Evolutionary conservation across 1,139 yeast species (phyloP).

Genomic region (Starmera stellimalicola): DNA sequence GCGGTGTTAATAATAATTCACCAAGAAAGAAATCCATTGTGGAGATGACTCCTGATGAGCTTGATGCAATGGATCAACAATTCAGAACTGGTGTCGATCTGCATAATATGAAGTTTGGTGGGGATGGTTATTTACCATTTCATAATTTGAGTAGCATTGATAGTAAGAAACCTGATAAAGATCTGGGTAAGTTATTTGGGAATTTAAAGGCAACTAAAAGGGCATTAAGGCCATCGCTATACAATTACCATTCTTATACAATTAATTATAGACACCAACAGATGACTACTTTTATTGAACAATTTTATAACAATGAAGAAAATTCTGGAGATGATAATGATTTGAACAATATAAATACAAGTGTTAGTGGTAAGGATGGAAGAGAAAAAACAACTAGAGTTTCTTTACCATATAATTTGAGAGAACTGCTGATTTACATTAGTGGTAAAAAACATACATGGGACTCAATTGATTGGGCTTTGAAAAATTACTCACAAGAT

Average conservation of each 20-base stretch:
- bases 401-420: slow-evolving; percentile 14
- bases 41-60: slow-evolving; percentile 57
- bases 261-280: slow-evolving; percentile 11
- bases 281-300: slow-evolving; percentile 9
- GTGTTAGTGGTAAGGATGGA: background rate
- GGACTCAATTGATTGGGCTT: slow-evolving; percentile 63
- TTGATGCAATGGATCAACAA: slow-evolving; percentile 52
- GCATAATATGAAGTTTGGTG: slow-evolving; percentile 19
- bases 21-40: slow-evolving; percentile 44
- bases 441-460: slow-evolving; percentile 61
- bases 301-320: background rate
- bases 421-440: slow-evolving; percentile 51
- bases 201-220: slow-evolving; percentile 9
- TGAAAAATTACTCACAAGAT: slow-evolving; percentile 39
- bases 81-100: slow-evolving; percentile 26
- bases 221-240: slow-evolving; percentile 5
- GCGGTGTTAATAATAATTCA: too few relatives aligned
- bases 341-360: background rate
- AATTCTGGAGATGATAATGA: background rate
- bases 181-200: slow-evolving; percentile 14
- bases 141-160: slow-evolving; percentile 3
- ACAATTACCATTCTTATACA: slow-evolving; percentile 11
- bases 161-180: slow-evolving; percentile 3
- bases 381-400: background rate
- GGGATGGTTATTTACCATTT: slow-evolving; percentile 16